These are phyloP conservation scores for Pseudogymnoascus sp. DNA, from an alignment of 2,329 filamentous ascomycete genomes.

Conservation along the genomic window DNA sequence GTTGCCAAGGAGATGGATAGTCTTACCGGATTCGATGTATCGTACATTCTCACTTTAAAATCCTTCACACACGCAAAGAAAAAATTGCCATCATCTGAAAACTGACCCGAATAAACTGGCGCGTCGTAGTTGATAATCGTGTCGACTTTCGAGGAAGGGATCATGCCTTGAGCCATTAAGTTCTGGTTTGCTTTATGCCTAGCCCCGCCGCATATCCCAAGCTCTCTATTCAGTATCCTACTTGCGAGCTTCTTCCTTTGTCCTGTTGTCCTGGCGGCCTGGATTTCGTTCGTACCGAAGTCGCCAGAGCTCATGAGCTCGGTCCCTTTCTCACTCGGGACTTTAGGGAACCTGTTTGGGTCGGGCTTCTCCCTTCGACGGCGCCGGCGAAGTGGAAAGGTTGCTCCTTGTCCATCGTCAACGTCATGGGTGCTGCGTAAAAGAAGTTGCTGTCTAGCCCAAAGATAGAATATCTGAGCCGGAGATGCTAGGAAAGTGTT, in stretches of 20 bases:
- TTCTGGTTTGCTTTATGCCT: slow-evolving; percentile 51
- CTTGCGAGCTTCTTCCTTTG: slow-evolving; percentile 54
- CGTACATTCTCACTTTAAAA: slow-evolving; percentile 93
- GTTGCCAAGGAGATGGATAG: background rate
- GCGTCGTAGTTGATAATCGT: slow-evolving; percentile 81
- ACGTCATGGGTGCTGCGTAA: slow-evolving; percentile 14
- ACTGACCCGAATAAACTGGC: slow-evolving; percentile 89
- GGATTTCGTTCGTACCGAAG: slow-evolving; percentile 62
- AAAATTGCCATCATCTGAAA: slow-evolving; percentile 94
- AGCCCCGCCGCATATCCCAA: slow-evolving; percentile 58
- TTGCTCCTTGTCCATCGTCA: slow-evolving; percentile 16
- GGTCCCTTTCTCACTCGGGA: slow-evolving; percentile 68
- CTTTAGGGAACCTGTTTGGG: slow-evolving; percentile 62
- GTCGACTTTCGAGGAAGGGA: slow-evolving; percentile 70
- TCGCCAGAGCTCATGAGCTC: slow-evolving; percentile 73
- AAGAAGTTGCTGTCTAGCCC: slow-evolving; percentile 14
- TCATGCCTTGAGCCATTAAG: slow-evolving; percentile 63
- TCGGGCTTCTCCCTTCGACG: slow-evolving; percentile 36
- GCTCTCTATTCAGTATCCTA: slow-evolving; percentile 70
- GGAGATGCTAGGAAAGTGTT: slow-evolving; percentile 13
- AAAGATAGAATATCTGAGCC: slow-evolving; percentile 14
- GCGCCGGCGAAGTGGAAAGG: slow-evolving; percentile 37
- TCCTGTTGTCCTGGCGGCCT: slow-evolving; percentile 38
- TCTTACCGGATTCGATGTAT: slow-evolving; percentile 70
- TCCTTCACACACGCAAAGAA: slow-evolving; percentile 91